Percentiles rank a stretch among this genome's conserved stretches.
phyloP scores from a whole-genome alignment of 2,329 filamentous ascomycete species.

The Colletotrichum echinochloae region DNA sequence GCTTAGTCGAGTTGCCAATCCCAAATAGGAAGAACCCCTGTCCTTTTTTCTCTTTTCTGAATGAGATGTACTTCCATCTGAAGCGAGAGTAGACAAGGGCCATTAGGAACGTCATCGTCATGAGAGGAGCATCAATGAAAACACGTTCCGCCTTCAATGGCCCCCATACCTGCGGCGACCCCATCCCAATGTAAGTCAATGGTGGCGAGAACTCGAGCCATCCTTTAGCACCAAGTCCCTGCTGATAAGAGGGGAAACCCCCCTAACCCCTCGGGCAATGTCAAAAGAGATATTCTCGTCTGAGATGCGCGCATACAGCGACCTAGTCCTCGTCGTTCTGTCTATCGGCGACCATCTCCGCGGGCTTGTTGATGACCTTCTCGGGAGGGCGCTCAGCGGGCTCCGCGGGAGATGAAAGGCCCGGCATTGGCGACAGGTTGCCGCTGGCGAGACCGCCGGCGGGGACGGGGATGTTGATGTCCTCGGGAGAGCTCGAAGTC shows the following conservation, averaged over 20 bases:
- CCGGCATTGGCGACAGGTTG: constrained; percentile 59
- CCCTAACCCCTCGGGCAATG: neutral
- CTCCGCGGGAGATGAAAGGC: constrained; percentile 61
- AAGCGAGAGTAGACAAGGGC: neutral
- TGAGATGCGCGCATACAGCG: neutral
- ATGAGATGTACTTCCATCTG: neutral
- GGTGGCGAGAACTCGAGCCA: neutral
- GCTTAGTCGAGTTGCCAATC: neutral
- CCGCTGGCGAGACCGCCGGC: constrained; percentile 55
- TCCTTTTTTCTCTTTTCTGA: neutral
- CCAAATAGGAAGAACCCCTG: neutral
- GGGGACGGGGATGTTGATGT: constrained; percentile 82
- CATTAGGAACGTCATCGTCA: neutral
- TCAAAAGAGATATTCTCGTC: neutral
- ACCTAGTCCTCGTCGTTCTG: constrained; percentile 64
- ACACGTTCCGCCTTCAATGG: neutral
- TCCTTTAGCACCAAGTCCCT: neutral
- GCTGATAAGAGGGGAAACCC: neutral
- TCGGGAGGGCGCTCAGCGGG: constrained; percentile 58
- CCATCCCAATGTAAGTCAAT: neutral
- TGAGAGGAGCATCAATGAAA: neutral
- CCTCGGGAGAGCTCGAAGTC: constrained; percentile 82
- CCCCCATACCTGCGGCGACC: neutral
- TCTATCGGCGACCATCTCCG: constrained; percentile 65
- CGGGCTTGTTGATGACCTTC: constrained; percentile 62